phyloP scores from a whole-genome alignment of 2,329 filamentous ascomycete species.

The Fusarium armeniacum region DNA sequence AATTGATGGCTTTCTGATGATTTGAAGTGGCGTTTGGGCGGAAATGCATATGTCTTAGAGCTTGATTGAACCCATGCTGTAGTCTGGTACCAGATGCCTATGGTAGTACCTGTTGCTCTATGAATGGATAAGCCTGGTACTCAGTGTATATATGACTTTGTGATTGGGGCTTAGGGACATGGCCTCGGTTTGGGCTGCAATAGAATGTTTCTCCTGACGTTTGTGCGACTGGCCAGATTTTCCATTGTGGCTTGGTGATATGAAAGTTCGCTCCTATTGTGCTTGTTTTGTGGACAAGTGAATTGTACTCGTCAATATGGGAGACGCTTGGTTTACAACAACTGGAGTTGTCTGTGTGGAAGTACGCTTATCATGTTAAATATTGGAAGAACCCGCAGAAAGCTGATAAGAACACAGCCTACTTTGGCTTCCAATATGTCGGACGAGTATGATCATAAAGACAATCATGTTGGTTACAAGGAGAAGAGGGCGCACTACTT shows the following conservation, averaged over 20 bases:
- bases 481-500: not conserved
- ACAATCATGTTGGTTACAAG: not conserved
- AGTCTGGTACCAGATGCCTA: constrained; percentile 5
- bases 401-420: not conserved
- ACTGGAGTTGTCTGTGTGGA: not conserved
- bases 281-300: not conserved
- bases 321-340: not conserved
- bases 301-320: not conserved
- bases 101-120: not conserved
- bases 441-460: not conserved
- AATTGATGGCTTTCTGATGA: constrained; percentile 18
- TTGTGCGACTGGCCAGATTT: too few relatives aligned
- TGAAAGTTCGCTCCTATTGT: not conserved
- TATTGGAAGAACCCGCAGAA: not conserved
- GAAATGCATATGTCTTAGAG: constrained; percentile 29
- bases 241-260: not conserved
- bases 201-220: not conserved
- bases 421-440: too few relatives aligned
- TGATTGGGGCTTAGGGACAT: not conserved
- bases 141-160: not conserved
- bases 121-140: not conserved
- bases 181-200: not conserved
- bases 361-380: not conserved
- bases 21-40: constrained; percentile 47
- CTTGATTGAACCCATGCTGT: constrained; percentile 17